Evolutionary conservation across 495 filamentous ascomycete genomes (phyloP).

Genomic region (Gamarada debralockiae): DNA sequence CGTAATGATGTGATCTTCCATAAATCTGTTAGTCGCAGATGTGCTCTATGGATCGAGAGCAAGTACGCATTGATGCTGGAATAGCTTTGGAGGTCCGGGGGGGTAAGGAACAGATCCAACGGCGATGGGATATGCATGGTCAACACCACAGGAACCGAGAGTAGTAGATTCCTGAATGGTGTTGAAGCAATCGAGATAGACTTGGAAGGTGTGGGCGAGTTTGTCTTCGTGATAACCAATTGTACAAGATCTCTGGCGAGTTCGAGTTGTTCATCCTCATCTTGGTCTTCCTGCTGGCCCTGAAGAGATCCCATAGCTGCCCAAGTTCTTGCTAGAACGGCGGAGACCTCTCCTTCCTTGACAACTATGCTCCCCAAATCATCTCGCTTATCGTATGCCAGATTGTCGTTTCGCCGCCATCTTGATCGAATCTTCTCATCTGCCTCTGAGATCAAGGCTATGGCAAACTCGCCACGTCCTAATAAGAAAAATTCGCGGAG

Average conservation of each 20-base stretch:
- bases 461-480: constrained; percentile 83
- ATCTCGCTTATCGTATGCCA: constrained; percentile 47
- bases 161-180: constrained; percentile 74
- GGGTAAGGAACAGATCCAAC: constrained; percentile 79
- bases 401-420: constrained; percentile 49
- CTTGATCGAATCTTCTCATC: constrained; percentile 64
- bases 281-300: constrained; percentile 65
- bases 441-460: constrained; percentile 78
- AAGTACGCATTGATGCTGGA: constrained; percentile 84
- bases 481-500: constrained; percentile 86
- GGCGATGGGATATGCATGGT: constrained; percentile 73
- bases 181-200: constrained; percentile 32
- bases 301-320: constrained; percentile 69
- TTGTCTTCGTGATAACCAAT: constrained; percentile 53
- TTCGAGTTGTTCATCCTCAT: constrained; percentile 70
- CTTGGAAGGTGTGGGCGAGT: constrained; percentile 27
- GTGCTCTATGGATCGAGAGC: constrained; percentile 73
- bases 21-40: constrained; percentile 73
- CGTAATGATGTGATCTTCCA: constrained; percentile 81
- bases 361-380: constrained; percentile 55
- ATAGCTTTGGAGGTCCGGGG: constrained; percentile 71
- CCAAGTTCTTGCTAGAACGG: constrained; percentile 72
- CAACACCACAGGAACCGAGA: constrained; percentile 70
- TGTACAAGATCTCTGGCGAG: constrained; percentile 72
- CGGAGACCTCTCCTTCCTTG: constrained; percentile 81